These are phyloP conservation scores for Pichia manshurica DNA, from an alignment of 805 yeast species.

Conservation along the genomic window DNA sequence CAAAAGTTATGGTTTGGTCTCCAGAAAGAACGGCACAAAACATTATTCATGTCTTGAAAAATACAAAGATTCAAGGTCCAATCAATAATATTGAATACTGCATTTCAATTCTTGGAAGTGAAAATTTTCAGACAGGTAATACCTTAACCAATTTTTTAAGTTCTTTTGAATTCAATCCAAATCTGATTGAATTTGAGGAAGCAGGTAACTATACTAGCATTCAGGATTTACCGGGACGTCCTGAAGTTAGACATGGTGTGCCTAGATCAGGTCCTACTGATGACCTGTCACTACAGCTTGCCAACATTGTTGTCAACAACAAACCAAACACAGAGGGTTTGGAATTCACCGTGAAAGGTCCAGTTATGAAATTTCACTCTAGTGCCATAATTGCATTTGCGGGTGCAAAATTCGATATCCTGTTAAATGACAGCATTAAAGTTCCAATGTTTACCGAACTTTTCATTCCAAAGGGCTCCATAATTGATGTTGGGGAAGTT, in stretches of 20 bases:
- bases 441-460: slow-evolving; percentile 24
- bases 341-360: slow-evolving; percentile 27
- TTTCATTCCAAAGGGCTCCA: slow-evolving; percentile 19
- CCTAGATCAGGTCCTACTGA: slow-evolving; percentile 28
- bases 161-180: slow-evolving; percentile 20
- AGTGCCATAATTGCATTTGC: slow-evolving; percentile 22
- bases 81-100: slow-evolving; percentile 26
- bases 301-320: slow-evolving; percentile 26
- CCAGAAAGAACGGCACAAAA: slow-evolving; percentile 19
- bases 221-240: slow-evolving; percentile 40
- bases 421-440: slow-evolving; percentile 11
- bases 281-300: slow-evolving; percentile 22
- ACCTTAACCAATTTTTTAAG: slow-evolving; percentile 23
- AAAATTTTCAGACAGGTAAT: slow-evolving; percentile 15
- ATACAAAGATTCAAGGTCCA: slow-evolving; percentile 24
- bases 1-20: slow-evolving; percentile 28
- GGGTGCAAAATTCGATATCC: slow-evolving; percentile 23
- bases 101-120: slow-evolving; percentile 16
- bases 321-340: slow-evolving; percentile 18
- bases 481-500: slow-evolving; percentile 23
- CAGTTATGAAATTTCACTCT: slow-evolving; percentile 23
- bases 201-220: slow-evolving; percentile 50
- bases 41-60: slow-evolving; percentile 20
- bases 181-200: slow-evolving; percentile 24
- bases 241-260: slow-evolving; percentile 24